These are phyloP conservation scores for Lactuca sativa DNA, from an alignment of 129 eudicot genomes.

Conservation along the genomic window DNA sequence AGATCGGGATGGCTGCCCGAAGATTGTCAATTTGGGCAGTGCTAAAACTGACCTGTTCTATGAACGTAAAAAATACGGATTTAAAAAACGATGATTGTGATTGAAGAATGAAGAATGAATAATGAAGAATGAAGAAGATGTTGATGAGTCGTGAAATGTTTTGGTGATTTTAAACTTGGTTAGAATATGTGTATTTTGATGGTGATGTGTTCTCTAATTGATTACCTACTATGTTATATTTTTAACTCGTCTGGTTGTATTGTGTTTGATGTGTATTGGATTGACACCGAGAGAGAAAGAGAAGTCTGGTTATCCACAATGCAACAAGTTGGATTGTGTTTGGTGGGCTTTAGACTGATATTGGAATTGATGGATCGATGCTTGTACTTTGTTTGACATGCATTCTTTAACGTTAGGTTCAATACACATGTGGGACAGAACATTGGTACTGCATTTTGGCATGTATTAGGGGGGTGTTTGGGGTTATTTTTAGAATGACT, in stretches of 20 bases:
- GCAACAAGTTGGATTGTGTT: too few relatives aligned
- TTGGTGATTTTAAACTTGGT: not conserved
- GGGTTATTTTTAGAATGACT: too few relatives aligned
- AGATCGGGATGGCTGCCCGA: slow-evolving; percentile 56
- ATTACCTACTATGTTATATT: not conserved
- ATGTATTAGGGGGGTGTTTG: too few relatives aligned
- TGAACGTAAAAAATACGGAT: slow-evolving; percentile 52
- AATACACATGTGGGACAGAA: too few relatives aligned
- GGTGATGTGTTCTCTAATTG: not conserved
- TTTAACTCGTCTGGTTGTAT: not conserved
- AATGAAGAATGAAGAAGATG: not conserved
- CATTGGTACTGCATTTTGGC: too few relatives aligned
- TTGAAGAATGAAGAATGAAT: not conserved
- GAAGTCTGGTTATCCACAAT: not conserved
- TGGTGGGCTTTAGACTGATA: too few relatives aligned
- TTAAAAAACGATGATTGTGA: slow-evolving; percentile 41
- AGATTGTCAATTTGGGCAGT: slow-evolving; percentile 52
- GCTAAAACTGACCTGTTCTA: slow-evolving; percentile 53
- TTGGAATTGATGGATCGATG: too few relatives aligned
- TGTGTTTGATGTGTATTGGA: not conserved
- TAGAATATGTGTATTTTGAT: slow-evolving; percentile 3
- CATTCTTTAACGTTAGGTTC: too few relatives aligned
- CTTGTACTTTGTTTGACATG: too few relatives aligned
- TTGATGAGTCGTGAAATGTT: not conserved
- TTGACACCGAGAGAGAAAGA: not conserved